Evolutionary conservation across 331 rosid genomes (phyloP), one percentile per base, ranked within the genome.

Genomic region (Phaseolus coccineus): DNA sequence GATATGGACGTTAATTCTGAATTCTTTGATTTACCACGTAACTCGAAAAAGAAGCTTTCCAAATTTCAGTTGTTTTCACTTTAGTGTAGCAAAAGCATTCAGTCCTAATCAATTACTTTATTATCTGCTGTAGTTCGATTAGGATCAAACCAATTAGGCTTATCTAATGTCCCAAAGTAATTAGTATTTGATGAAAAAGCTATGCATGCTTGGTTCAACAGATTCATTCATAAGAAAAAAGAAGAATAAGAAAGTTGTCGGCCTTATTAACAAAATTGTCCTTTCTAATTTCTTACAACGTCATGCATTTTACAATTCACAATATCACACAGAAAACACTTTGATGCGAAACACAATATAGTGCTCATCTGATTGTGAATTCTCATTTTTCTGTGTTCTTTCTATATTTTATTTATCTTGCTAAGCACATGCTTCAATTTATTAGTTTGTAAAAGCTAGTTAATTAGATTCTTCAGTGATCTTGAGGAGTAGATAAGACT

Each of bases 161-260:
- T 57, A 57, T 24, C 30, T 4, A 25, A 39, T 9, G 69, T 24
- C 68, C 12, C 42, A 58, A 58, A 42, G 69, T 27, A 31, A 25
- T 40, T 42, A 4, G 16, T 8, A 25, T 56, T 73, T 56, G 55
- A 37, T 73, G 68, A 57, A 6, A 73, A 57, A 73, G 78, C 42
- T 10, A 19, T 65, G 71, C 71, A 65, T 65, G 71, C 71, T 39
- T 65, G 51, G 71, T 65, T 19, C 50, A 14, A 64, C 16, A 64
- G 70, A 4, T 66, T 39, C 71, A 39, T 66, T 47, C 51, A 37
- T 3, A 66, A 39, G 8, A 3, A 63, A 8, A 39, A 37, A 4
- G 6, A 66, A 40, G 52, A 66, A 39, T 40, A 19, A 66, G 31
- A 39, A 39, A 66, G 4, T 40, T 66, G 31, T 22, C 44, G 31